phyloP scores from a whole-genome alignment of 352 stramenopile genomes.

The Pythium sukuiense region DNA sequence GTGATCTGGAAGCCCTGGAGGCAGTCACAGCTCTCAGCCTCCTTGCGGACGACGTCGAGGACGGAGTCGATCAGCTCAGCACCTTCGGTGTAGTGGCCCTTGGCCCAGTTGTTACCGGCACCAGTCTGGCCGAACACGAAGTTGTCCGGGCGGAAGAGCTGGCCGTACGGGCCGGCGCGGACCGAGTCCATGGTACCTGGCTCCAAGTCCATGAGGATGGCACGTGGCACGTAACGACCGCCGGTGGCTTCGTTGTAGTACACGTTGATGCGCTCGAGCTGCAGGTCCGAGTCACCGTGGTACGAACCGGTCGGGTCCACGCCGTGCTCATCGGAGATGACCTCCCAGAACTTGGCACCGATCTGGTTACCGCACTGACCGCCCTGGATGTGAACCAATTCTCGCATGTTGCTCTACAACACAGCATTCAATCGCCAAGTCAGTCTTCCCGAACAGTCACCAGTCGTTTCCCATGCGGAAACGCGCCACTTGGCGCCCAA shows the following conservation, averaged over 20 bases:
- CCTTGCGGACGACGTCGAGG: slow-evolving; percentile 98
- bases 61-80: slow-evolving; percentile 98
- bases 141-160: slow-evolving; percentile 99
- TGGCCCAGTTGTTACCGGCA: slow-evolving; percentile 99
- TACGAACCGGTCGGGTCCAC: slow-evolving; percentile 93
- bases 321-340: slow-evolving; percentile 96
- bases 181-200: slow-evolving; percentile 99
- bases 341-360: slow-evolving; percentile 98
- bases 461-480: slow-evolving; percentile 22
- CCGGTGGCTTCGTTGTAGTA: slow-evolving; percentile 99
- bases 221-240: slow-evolving; percentile 96
- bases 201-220: slow-evolving; percentile 99
- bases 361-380: slow-evolving; percentile 99
- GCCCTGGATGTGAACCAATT: slow-evolving; percentile 98
- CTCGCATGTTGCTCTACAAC: slow-evolving; percentile 79
- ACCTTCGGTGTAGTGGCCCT: slow-evolving; percentile 99
- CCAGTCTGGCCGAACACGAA: slow-evolving; percentile 99
- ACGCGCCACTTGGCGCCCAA: slow-evolving; percentile 3
- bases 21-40: slow-evolving; percentile 97
- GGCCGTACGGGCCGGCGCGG: slow-evolving; percentile 93
- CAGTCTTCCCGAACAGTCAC: slow-evolving; percentile 5
- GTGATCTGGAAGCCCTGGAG: slow-evolving; percentile 99
- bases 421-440: slow-evolving; percentile 12
- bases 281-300: slow-evolving; percentile 95
- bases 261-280: slow-evolving; percentile 98